Percentiles rank a stretch among this genome's conserved stretches.
These are phyloP conservation scores for Gymnopilus dilepis DNA, from an alignment of 768 basidiomycete genomes.

Conservation along the genomic window DNA sequence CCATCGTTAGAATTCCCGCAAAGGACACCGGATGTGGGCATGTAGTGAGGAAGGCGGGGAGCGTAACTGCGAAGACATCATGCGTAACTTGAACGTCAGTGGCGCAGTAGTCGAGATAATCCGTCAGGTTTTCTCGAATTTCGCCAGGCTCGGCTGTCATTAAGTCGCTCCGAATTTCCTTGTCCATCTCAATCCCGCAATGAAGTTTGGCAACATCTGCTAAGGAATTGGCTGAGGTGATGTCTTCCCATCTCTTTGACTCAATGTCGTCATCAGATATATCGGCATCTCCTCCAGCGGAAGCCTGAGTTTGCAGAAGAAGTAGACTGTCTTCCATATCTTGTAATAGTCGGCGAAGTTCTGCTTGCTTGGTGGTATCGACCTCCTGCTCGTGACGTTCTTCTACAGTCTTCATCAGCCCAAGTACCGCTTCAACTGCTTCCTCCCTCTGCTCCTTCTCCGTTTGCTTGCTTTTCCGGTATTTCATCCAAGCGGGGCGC, in stretches of 20 bases:
- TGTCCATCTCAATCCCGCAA: slow-evolving; percentile 81
- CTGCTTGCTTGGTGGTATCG: slow-evolving; percentile 50
- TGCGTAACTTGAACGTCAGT: slow-evolving; percentile 87
- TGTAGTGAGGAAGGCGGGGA: slow-evolving; percentile 79
- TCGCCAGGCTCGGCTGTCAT: slow-evolving; percentile 69
- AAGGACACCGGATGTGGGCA: slow-evolving; percentile 96
- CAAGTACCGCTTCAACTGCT: slow-evolving; percentile 62
- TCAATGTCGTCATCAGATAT: slow-evolving; percentile 44
- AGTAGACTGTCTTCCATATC: slow-evolving; percentile 47
- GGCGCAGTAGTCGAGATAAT: slow-evolving; percentile 86
- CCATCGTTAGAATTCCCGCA: slow-evolving; percentile 90
- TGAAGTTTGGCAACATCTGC: slow-evolving; percentile 92
- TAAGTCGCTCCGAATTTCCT: slow-evolving; percentile 78
- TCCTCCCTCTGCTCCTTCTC: slow-evolving; percentile 62
- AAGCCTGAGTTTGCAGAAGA: slow-evolving; percentile 25
- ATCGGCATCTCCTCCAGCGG: slow-evolving; percentile 20
- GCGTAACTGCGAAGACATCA: slow-evolving; percentile 72
- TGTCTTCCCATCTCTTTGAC: slow-evolving; percentile 85
- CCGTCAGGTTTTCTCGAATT: slow-evolving; percentile 66
- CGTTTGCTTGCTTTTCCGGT: slow-evolving; percentile 71
- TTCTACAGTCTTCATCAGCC: slow-evolving; percentile 45
- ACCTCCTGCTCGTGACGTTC: slow-evolving; percentile 53
- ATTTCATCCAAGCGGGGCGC: slow-evolving; percentile 89
- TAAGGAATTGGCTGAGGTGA: slow-evolving; percentile 91
- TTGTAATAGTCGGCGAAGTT: slow-evolving; percentile 40